Conservation (phyloP, 2,329 filamentous ascomycete genomes). For the Pseudocercospora crystallina region DNA sequence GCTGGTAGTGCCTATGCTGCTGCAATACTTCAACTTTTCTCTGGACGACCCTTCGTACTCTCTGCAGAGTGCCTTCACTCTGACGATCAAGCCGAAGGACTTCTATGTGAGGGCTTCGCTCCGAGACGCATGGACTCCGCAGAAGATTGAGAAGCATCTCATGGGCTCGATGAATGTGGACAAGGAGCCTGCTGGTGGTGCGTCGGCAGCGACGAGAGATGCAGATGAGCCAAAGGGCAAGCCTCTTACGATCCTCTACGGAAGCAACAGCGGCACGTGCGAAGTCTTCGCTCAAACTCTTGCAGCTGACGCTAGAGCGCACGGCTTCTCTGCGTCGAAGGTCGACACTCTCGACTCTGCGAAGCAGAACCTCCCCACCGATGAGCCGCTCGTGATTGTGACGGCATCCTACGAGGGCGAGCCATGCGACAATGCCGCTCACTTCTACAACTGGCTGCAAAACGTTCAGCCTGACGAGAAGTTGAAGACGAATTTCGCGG, state of each 20-base stretch:
- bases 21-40: constrained; percentile 71
- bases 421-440: constrained; percentile 68
- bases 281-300: constrained; percentile 66
- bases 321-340: constrained; percentile 58
- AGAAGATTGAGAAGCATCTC: constrained; percentile 42
- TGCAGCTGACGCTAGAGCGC: constrained; percentile 57
- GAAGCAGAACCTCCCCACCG: constrained; percentile 58
- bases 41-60: constrained; percentile 62
- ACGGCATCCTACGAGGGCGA: constrained; percentile 73
- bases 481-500: constrained; percentile 62
- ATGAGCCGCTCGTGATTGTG: constrained; percentile 64
- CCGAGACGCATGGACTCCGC: constrained; percentile 49
- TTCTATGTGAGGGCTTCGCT: constrained; percentile 63
- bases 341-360: constrained; percentile 62
- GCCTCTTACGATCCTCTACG: constrained; percentile 67
- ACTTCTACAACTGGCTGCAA: constrained; percentile 68
- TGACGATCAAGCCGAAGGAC: constrained; percentile 64
- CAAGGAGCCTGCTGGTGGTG: not conserved
- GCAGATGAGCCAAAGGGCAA: constrained; percentile 31
- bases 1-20: constrained; percentile 60
- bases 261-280: constrained; percentile 73
- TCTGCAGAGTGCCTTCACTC: constrained; percentile 55
- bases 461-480: constrained; percentile 49
- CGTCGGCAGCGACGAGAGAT: not conserved
- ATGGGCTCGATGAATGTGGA: constrained; percentile 13